Evolutionary conservation across 441 rosid species (phyloP), one percentile per base, ranked within the genome.

Genomic region (Lepidium campestre): DNA sequence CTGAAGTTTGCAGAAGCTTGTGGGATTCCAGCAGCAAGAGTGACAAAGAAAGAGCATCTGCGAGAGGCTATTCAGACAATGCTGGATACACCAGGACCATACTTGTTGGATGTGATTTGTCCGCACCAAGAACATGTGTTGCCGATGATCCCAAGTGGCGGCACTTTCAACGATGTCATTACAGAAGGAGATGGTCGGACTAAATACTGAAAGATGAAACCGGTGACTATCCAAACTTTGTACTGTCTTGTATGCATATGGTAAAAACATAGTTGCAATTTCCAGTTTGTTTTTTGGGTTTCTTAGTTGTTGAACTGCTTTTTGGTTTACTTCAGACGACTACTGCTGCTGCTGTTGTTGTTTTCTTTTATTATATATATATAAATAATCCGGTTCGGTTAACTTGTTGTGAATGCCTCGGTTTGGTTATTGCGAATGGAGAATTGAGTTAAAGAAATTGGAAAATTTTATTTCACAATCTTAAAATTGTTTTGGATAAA

Each of bases 101-200:
- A 85, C 78, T 68, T 89, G 67, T 65, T 93, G 80, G 97, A 93
- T 62, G 97, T 91, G 25, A 83, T 93, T 15, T 85, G 90, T 14
- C 99, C 96, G 6, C 99, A 91, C 75, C 97, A 93, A 75, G 99
- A 91, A 72, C 99, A 93, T 61, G 99, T 93, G 27, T 70, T 93
- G 64, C 96, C 98, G 46, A 93, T 93, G 98, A 93, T 93, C 71
- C 97, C 98, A 1, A 90, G 94, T 64, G 93, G 91, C 18, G 98
- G 96, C 7, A 83, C 89, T 23, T 93, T 90, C 62, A 90, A 83
- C 48, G 96, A 93, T 76, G 68, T 86, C 73, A 90, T 93, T 60
- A 81, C 83, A 0, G 95, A 90, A 57, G 96, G 97, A 15, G 98
- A 93, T 82, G 96, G 98, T 31, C 81, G 98, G 84, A 75, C 53